Conservation (phyloP, 2,329 filamentous ascomycete species). For the Rugonectria rugulosa region DNA sequence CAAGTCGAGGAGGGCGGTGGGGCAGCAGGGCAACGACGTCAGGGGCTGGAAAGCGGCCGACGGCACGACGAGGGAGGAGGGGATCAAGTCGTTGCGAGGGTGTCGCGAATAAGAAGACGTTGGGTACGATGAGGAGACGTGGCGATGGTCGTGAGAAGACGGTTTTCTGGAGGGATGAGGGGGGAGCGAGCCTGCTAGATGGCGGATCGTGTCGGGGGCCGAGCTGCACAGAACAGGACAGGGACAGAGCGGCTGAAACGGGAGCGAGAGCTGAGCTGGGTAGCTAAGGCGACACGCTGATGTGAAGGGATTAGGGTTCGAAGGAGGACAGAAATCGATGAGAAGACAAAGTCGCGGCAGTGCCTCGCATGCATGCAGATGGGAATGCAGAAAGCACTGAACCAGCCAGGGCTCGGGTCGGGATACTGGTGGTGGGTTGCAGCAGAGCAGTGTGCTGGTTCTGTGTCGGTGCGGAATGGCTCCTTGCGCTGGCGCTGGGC, state of each 20-base stretch:
- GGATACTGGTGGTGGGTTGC: constrained; percentile 26
- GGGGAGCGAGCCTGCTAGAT: constrained; percentile 33
- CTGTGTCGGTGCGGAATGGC: constrained; percentile 15
- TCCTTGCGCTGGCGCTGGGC: constrained; percentile 33
- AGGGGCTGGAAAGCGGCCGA: constrained; percentile 37
- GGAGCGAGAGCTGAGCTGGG: constrained; percentile 23
- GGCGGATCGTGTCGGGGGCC: constrained; percentile 29
- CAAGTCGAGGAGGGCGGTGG: constrained; percentile 36
- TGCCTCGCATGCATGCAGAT: constrained; percentile 32
- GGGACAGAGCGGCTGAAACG: constrained; percentile 23
- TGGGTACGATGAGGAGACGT: constrained; percentile 26
- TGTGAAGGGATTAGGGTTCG: constrained; percentile 2
- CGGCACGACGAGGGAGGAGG: constrained; percentile 30
- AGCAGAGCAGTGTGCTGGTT: constrained; percentile 2
- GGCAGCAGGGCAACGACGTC: constrained; percentile 44
- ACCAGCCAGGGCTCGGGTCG: constrained; percentile 41
- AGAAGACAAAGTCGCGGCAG: constrained; percentile 26
- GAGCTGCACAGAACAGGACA: constrained; percentile 25
- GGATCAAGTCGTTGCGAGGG: constrained; percentile 15
- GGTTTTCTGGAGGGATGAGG: constrained; percentile 25
- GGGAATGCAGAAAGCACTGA: constrained; percentile 38
- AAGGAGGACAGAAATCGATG: constrained; percentile 22
- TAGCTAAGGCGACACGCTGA: constrained; percentile 10
- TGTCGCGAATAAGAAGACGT: constrained; percentile 23
- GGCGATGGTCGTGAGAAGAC: constrained; percentile 25